phyloP scores from a whole-genome alignment of 306 rosid genomes.

The Acacia melanoxylon region DNA sequence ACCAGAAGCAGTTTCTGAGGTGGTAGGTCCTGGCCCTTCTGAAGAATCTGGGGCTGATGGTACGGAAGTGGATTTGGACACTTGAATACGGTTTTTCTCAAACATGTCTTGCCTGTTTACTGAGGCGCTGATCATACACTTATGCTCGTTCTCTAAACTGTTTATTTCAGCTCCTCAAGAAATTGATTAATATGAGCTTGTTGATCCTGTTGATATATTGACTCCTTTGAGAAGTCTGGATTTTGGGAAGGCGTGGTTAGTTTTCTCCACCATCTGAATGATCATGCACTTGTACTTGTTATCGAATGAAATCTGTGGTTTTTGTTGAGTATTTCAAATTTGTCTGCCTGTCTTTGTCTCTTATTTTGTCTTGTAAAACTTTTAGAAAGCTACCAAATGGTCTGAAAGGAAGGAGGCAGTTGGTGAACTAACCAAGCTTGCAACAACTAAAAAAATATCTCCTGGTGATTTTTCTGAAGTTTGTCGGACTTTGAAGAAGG shows the following conservation, averaged over 20 bases:
- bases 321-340: neutral
- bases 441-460: slow-evolving; percentile 88
- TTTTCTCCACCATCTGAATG: slow-evolving; percentile 31
- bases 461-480: slow-evolving; percentile 96
- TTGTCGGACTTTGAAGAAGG: slow-evolving; percentile 94
- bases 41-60: slow-evolving; percentile 78
- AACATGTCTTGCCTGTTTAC: slow-evolving; percentile 17
- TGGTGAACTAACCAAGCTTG: slow-evolving; percentile 88
- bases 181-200: slow-evolving; percentile 95
- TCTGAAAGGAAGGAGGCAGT: slow-evolving; percentile 97
- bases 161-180: slow-evolving; percentile 78
- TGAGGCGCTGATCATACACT: slow-evolving; percentile 21
- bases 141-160: slow-evolving; percentile 19
- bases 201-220: slow-evolving; percentile 98
- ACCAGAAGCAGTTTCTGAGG: slow-evolving; percentile 74
- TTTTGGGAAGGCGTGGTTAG: slow-evolving; percentile 99
- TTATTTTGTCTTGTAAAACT: slow-evolving; percentile 13
- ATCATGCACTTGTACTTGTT: slow-evolving; percentile 3
- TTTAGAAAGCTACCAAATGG: slow-evolving; percentile 97
- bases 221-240: slow-evolving; percentile 92
- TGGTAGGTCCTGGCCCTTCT: slow-evolving; percentile 72
- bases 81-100: slow-evolving; percentile 18
- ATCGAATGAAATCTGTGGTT: neutral
- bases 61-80: slow-evolving; percentile 37
- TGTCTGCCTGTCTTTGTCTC: slow-evolving; percentile 2